Conservation (phyloP, 2,329 filamentous ascomycete species). For the Colletotrichum filicis region DNA sequence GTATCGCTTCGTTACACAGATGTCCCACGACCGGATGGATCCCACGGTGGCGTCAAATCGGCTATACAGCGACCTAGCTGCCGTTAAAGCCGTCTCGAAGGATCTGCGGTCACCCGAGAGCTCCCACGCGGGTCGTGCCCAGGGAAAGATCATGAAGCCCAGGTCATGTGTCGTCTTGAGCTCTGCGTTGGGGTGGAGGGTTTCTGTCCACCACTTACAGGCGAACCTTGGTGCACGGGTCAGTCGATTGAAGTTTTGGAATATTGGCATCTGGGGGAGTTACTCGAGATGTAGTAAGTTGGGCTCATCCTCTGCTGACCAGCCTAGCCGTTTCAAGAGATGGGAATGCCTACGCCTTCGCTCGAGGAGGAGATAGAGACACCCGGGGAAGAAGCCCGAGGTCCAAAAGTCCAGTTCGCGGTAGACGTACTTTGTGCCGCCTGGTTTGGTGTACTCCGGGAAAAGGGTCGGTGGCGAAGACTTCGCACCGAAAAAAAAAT, state of each 20-base stretch:
- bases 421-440: conserved; percentile 49
- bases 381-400: conserved; percentile 59
- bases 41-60: conserved; percentile 48
- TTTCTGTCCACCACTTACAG: conserved; percentile 55
- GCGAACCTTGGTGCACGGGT: conserved; percentile 36
- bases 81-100: conserved; percentile 45
- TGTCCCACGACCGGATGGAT: conserved; percentile 56
- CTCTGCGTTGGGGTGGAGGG: conserved; percentile 47
- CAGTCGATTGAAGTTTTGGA: not conserved
- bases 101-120: conserved; percentile 49
- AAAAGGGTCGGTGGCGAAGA: conserved; percentile 39
- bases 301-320: conserved; percentile 22
- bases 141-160: conserved; percentile 55
- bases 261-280: conserved; percentile 10
- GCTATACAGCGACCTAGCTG: conserved; percentile 48
- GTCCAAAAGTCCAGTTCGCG: conserved; percentile 57
- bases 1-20: conserved; percentile 51
- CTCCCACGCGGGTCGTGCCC: conserved; percentile 50
- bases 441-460: conserved; percentile 52
- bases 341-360: conserved; percentile 42
- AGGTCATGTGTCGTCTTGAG: conserved; percentile 53
- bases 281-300: conserved; percentile 42
- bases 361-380: conserved; percentile 53
- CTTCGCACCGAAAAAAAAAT: not conserved
- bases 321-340: not conserved